Evolutionary conservation across 2,329 filamentous ascomycete species (phyloP), one percentile per base, ranked within the genome.

Genomic region (Hymenoscyphus fraxineus): DNA sequence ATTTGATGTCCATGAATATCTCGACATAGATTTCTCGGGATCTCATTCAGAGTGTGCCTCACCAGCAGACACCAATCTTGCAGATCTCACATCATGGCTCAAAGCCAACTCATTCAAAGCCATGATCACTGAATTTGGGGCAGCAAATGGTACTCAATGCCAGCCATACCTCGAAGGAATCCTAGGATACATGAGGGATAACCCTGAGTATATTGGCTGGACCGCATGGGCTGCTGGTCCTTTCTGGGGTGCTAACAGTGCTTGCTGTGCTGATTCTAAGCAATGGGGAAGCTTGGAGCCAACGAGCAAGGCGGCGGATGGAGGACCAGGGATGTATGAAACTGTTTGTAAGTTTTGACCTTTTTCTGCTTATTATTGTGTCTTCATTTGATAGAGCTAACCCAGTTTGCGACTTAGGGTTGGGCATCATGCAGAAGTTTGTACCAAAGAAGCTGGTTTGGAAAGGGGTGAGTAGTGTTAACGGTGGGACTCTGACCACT

Each of bases 1-100:
- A 4, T 77, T 83, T 58, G 80, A 83, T 66, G 80, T 82, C 69
- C 81, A 83, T 71, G 78, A 82, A 70, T 82, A 83, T 70, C 77
- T 82, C n/a, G 81, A 83, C 68, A 72, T 74, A 35, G 81, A 82
- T 68, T 83, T 77, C 62, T 80, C 78, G 55, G 81, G 81, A 35
- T 67, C 71, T 0, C 80, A 82, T 67, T 65, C 74, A 7, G 75
- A 76, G n/a, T 81, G 78, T 68, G 75, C 76, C n/a, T 74, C 76
- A 57, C 75, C 75, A 6, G 76, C 78, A 1, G 76, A 76, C 2
- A 71, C 72, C 0, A 77, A 80, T 65, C 75, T 83, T 44, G 74
- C 74, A 3, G 74, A 71, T 7, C 70, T 82, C 9, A 83, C 81
- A 0, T 69, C 71, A n/a, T 83, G 80, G 81, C 74, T 83, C 16